Conservation (phyloP, 2,329 filamentous ascomycete species). For the Fusarium subtropicale region DNA sequence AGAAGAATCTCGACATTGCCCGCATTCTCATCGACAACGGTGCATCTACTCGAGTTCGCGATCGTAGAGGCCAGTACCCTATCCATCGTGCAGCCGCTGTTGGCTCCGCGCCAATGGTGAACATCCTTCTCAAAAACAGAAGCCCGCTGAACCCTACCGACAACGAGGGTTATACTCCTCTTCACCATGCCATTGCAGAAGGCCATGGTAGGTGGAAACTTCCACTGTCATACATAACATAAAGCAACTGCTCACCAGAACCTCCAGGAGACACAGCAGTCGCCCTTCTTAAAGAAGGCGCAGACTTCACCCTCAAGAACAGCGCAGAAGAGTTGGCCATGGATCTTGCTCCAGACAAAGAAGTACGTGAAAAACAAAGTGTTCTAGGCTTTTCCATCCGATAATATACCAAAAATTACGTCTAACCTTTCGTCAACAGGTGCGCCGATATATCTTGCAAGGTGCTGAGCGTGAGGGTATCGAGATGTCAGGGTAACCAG, state of each 20-base stretch:
- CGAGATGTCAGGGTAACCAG: conserved; percentile 57
- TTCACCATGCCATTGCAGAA: conserved; percentile 89
- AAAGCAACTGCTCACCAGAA: neutral
- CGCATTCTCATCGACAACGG: conserved; percentile 80
- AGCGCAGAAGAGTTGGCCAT: conserved; percentile 76
- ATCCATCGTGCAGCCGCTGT: conserved; percentile 92
- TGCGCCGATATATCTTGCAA: conserved; percentile 80
- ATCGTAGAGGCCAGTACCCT: conserved; percentile 88
- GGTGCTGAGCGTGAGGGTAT: conserved; percentile 88
- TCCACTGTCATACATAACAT: neutral
- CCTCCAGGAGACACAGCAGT: conserved; percentile 80
- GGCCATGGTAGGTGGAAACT: conserved; percentile 66
- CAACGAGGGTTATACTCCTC: conserved; percentile 82
- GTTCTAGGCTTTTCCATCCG: conserved; percentile 1
- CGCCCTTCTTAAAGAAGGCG: conserved; percentile 83
- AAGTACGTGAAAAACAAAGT: conserved; percentile 64
- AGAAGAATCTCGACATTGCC: conserved; percentile 85
- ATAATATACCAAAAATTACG: conserved; percentile 16
- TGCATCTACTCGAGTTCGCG: conserved; percentile 82
- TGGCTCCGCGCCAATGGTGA: conserved; percentile 88
- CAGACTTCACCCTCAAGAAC: conserved; percentile 83
- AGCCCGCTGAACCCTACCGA: conserved; percentile 90
- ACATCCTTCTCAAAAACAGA: conserved; percentile 77
- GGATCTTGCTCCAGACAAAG: conserved; percentile 86
- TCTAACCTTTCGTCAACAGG: conserved; percentile 58